phyloP scores from a whole-genome alignment of 352 stramenopile species.

The Pythium aphanidermatum region DNA sequence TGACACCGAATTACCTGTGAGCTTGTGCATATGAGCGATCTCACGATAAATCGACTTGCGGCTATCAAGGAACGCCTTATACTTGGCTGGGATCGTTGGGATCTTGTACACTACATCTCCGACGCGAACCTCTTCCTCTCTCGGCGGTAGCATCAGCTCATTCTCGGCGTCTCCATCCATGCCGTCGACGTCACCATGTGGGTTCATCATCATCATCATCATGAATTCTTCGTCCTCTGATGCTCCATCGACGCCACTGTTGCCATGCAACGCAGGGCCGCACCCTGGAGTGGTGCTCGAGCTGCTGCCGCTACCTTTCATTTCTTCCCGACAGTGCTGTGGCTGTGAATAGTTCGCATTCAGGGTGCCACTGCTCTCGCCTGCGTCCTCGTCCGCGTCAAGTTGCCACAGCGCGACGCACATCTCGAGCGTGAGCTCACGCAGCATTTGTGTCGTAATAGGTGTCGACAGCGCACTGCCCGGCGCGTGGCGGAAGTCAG shows the following conservation, averaged over 20 bases:
- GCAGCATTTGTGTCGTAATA: slow-evolving; percentile 23
- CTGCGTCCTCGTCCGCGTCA: slow-evolving; percentile 57
- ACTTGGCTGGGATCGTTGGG: slow-evolving; percentile 91
- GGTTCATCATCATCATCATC: slow-evolving; percentile 26
- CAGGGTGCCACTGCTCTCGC: slow-evolving; percentile 2
- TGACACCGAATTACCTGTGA: slow-evolving; percentile 76
- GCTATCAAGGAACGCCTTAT: slow-evolving; percentile 89
- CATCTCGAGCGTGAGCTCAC: slow-evolving; percentile 84
- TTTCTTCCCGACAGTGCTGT: slow-evolving; percentile 18
- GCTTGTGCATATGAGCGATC: slow-evolving; percentile 94
- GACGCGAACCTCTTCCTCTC: slow-evolving; percentile 17
- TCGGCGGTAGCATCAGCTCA: slow-evolving; percentile 5
- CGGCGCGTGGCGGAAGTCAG: slow-evolving; percentile 19
- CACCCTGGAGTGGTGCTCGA: too few relatives aligned
- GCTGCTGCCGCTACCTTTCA: slow-evolving; percentile 10
- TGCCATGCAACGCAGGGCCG: too few relatives aligned
- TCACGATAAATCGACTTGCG: slow-evolving; percentile 92
- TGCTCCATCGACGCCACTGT: neutral
- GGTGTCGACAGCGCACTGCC: neutral
- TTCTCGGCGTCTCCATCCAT: slow-evolving; percentile 10
- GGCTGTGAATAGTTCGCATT: neutral
- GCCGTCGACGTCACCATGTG: slow-evolving; percentile 14
- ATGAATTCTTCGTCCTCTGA: slow-evolving; percentile 25
- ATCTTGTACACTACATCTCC: slow-evolving; percentile 51
- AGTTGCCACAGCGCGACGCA: slow-evolving; percentile 78